These are phyloP conservation scores for Eucalyptus viminalis DNA, from an alignment of 345 rosid species.

Conservation along the genomic window DNA sequence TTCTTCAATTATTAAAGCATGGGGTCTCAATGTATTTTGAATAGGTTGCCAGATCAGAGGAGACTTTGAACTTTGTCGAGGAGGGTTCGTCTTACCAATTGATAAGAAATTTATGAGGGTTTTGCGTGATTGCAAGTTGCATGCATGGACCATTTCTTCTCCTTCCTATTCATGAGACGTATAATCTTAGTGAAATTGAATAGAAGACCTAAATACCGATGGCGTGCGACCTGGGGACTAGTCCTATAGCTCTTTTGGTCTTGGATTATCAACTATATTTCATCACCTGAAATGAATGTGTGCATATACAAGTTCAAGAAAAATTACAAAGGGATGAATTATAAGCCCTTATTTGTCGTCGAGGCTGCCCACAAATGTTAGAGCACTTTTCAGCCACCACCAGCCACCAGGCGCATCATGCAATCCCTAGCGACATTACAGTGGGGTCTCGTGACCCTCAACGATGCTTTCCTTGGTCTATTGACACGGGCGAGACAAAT, in stretches of 20 bases:
- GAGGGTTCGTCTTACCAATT: neutral
- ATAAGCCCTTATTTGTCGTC: neutral
- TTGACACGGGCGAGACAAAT: neutral
- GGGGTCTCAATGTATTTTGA: neutral
- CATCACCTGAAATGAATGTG: neutral
- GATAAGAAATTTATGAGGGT: neutral
- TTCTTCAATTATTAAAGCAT: neutral
- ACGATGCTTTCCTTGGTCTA: neutral
- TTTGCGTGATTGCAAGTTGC: neutral
- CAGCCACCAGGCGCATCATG: neutral
- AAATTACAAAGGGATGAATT: neutral
- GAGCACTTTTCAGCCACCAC: neutral
- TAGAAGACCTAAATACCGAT: neutral
- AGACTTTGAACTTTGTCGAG: neutral
- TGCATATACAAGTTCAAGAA: neutral
- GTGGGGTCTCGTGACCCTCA: neutral
- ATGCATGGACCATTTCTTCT: neutral
- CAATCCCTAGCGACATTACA: neutral
- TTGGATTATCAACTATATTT: neutral
- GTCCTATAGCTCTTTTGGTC: neutral
- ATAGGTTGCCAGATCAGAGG: neutral
- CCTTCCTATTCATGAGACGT: neutral
- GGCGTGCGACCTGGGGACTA: neutral
- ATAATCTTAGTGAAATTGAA: neutral
- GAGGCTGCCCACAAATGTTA: neutral